Base-by-base conservation (phyloP, 768 basidiomycete genomes). In the Boletus eberwhitei region DNA sequence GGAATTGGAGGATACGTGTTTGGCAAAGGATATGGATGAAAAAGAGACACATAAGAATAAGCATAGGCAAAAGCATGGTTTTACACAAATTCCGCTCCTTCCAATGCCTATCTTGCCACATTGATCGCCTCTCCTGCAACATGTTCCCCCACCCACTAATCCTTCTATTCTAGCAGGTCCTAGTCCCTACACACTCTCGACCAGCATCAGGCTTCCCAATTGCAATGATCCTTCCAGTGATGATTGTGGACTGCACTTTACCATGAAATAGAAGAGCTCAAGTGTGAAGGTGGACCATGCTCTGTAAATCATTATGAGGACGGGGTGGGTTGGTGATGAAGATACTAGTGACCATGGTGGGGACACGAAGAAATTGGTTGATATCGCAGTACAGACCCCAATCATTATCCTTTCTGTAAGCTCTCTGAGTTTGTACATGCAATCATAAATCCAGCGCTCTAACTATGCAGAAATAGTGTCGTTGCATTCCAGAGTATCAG, bases 331-430 rank as follows among this genome's bases (percentile, higher is more conserved):
- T 2, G 90, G 91, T 58, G 86, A 91, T 62, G 84, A 92, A 64
- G 59, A 77, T 12, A 84, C 38, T 32, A 82, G 89, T 64, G 62
- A 72, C 29, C 76, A 77, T 17, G 50, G 85, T 65, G 59, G 77
- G 8, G 86, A 88, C 17, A 87, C 83, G 69, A 78, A 83, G 59
- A 94, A 87, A 73, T 70, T 90, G 60, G 93, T 89, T 67, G 95
- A 95, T 63, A 90, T 96, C 59, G 83, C 91, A 39, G 79, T 96
- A 48, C 90, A 93, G 68, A 87, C 86, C 0, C 93, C 93, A 0
- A 79, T 98, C 29, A 85, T 90, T 39, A 83, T 98, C 45, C 85
- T 97, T 42, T 94, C 94, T 4, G 91, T 93, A 60, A 76, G 88
- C n/a, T 31, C 22, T n/a, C 0, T 29, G 29, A 9, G 26, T 26